These are phyloP conservation scores for Penicillium robsamsonii DNA, from an alignment of 495 filamentous ascomycete genomes.

Conservation along the genomic window DNA sequence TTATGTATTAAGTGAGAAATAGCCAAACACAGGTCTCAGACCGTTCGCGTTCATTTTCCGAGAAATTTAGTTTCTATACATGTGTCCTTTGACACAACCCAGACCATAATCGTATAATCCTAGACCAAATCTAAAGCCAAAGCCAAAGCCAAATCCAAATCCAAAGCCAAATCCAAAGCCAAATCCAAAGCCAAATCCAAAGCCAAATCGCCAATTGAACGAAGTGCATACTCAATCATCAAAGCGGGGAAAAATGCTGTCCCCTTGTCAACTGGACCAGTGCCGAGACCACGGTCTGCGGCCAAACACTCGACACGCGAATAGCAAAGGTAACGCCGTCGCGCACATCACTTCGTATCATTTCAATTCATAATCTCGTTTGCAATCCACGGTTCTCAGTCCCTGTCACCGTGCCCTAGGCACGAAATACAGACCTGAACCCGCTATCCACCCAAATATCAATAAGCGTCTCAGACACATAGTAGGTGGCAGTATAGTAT, in stretches of 20 bases:
- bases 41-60: neutral
- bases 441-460: neutral
- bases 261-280: constrained; percentile 7
- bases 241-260: neutral
- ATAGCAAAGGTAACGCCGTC: neutral
- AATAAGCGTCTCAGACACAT: neutral
- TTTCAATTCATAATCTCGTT: constrained; percentile 11
- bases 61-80: constrained; percentile 2
- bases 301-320: neutral
- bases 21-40: neutral
- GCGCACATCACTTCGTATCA: neutral
- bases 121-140: neutral
- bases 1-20: neutral
- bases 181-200: neutral
- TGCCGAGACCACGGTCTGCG: neutral
- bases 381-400: neutral
- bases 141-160: too few species aligned
- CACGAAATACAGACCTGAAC: neutral
- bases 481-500: neutral
- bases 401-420: neutral
- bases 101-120: neutral
- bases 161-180: too few species aligned
- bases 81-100: neutral
- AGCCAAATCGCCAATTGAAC: neutral
- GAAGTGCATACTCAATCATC: neutral